These are phyloP conservation scores for Saccharomyces paradoxus DNA, from an alignment of 805 yeast genomes.

Conservation along the genomic window DNA sequence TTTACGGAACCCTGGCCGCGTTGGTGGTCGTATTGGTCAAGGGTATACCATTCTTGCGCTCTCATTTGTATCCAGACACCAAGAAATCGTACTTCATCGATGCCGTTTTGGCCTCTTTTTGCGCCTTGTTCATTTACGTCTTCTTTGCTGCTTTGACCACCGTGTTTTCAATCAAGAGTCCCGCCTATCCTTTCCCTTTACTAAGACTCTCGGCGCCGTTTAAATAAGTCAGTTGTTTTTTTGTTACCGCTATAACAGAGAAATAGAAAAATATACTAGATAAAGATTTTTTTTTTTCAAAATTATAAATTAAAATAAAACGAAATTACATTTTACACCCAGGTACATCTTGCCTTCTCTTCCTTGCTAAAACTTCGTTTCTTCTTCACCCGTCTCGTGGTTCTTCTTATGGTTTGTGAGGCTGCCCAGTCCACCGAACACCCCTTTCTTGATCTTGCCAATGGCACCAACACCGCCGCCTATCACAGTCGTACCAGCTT, in stretches of 20 bases:
- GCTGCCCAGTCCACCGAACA: constrained; percentile 6
- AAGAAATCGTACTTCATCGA: constrained; percentile 32
- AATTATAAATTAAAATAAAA: neutral
- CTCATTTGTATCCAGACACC: constrained; percentile 23
- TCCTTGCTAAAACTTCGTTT: neutral
- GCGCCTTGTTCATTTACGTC: constrained; percentile 41
- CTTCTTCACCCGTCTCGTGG: constrained; percentile 1
- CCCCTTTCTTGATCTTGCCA: constrained; percentile 17
- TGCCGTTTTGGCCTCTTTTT: constrained; percentile 39
- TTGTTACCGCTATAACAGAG: neutral
- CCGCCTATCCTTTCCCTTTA: constrained; percentile 70
- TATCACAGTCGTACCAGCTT: constrained; percentile 28
- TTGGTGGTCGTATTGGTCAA: constrained; percentile 50
- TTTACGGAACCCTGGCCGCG: constrained; percentile 64
- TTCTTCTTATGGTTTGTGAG: constrained; percentile 2
- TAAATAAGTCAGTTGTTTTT: constrained; percentile 1
- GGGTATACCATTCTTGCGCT: constrained; percentile 38
- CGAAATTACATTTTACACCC: neutral
- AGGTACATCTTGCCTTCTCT: neutral
- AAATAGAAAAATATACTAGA: neutral
- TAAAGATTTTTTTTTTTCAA: neutral
- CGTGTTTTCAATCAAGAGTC: constrained; percentile 61
- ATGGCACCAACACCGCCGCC: constrained; percentile 37
- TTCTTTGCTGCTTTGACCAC: constrained; percentile 56
- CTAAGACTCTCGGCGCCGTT: constrained; percentile 28